Evolutionary conservation across 257 asterid species (phyloP).

Genomic region (Pogostemon cablin): DNA sequence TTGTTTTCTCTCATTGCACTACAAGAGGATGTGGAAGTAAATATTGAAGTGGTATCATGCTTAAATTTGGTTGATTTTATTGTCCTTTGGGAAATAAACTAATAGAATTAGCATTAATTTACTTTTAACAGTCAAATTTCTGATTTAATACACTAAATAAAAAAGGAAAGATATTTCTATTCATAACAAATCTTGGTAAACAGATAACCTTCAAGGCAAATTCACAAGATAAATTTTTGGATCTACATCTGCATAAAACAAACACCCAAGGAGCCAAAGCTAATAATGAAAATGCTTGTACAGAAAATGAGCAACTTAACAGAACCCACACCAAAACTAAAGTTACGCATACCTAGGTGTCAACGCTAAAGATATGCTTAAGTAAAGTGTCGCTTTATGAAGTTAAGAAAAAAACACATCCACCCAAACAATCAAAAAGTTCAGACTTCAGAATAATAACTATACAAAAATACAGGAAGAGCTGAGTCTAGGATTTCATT

Average conservation of each 20-base stretch:
- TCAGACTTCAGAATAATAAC: not conserved
- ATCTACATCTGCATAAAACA: not conserved
- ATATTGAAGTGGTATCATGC: not conserved
- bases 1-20: conserved; percentile 1
- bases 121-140: not conserved
- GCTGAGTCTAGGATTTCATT: not conserved
- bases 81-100: not conserved
- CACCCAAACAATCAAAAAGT: not conserved
- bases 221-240: not conserved
- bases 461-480: not conserved
- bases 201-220: not conserved
- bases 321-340: conserved; percentile 8
- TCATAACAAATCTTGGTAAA: not conserved
- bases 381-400: not conserved
- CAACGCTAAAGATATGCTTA: conserved; percentile 2
- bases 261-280: not conserved
- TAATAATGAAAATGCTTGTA: not conserved
- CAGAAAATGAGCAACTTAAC: not conserved
- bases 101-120: not conserved
- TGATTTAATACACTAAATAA: not conserved
- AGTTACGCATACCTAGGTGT: not conserved
- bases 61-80: not conserved
- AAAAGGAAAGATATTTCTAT: not conserved
- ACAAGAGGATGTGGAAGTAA: not conserved
- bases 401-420: not conserved